These are phyloP conservation scores for Saccharomyces hybrid DNA, from an alignment of 1,139 yeast species.

Conservation along the genomic window DNA sequence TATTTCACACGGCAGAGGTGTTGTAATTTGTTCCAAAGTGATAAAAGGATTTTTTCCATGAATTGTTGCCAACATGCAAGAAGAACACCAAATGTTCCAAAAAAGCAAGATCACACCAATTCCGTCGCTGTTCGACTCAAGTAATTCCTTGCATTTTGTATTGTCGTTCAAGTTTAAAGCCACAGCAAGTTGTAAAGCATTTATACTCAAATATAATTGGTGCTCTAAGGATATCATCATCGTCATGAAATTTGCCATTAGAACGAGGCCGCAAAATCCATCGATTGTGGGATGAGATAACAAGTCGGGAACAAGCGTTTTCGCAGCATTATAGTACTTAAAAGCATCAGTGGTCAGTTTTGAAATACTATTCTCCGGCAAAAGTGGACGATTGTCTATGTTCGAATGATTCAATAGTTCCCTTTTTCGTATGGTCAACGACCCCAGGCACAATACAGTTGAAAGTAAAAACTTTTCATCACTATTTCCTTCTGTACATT, in stretches of 20 bases:
- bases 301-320: not conserved
- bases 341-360: not conserved
- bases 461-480: slow-evolving; percentile 6
- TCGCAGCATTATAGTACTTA: not conserved
- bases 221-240: slow-evolving; percentile 6
- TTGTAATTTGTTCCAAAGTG: not conserved
- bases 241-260: slow-evolving; percentile 7
- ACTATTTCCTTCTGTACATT: not conserved
- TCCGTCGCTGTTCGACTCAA: not conserved
- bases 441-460: slow-evolving; percentile 7
- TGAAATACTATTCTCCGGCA: not conserved
- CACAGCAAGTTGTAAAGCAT: slow-evolving; percentile 6
- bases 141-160: not conserved
- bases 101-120: slow-evolving; percentile 4
- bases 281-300: slow-evolving; percentile 1
- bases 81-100: slow-evolving; percentile 8
- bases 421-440: slow-evolving; percentile 6
- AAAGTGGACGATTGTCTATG: not conserved
- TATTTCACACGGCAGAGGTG: not conserved
- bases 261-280: slow-evolving; percentile 6
- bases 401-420: slow-evolving; percentile 1
- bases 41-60: slow-evolving; percentile 5
- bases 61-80: slow-evolving; percentile 6
- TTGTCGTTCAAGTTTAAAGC: slow-evolving; percentile 1
- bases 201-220: slow-evolving; percentile 5